Conservation (phyloP, 2,329 filamentous ascomycete genomes). For the Aspergillus quadrilineatus region DNA sequence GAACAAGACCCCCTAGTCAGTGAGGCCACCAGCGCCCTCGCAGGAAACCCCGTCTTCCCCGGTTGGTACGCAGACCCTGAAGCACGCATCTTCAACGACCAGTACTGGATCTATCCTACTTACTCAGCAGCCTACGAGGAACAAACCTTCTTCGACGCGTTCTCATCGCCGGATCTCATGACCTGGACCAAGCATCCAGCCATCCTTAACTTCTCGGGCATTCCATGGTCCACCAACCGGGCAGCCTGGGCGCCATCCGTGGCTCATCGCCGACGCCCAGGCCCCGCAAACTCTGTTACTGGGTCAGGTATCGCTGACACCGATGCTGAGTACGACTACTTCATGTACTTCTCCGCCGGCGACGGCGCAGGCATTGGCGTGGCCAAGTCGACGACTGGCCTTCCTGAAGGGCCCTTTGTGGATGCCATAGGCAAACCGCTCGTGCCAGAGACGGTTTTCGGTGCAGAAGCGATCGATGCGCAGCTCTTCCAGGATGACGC, state of each 20-base stretch:
- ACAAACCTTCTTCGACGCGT: conserved; percentile 54
- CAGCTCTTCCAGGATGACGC: conserved; percentile 48
- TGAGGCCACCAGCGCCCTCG: not conserved
- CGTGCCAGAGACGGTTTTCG: conserved; percentile 46
- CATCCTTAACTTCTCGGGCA: conserved; percentile 42
- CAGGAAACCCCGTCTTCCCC: conserved; percentile 49
- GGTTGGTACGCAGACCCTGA: conserved; percentile 56
- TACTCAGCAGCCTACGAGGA: conserved; percentile 46
- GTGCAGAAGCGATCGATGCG: conserved; percentile 51
- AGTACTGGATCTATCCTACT: conserved; percentile 53
- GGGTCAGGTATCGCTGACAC: not conserved
- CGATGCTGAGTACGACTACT: conserved; percentile 38
- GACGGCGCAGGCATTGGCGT: conserved; percentile 50
- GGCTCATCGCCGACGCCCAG: conserved; percentile 23
- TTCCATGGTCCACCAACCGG: conserved; percentile 46
- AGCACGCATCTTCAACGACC: conserved; percentile 46
- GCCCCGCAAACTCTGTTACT: not conserved
- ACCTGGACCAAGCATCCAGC: conserved; percentile 51
- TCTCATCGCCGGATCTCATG: conserved; percentile 51
- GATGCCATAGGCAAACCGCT: conserved; percentile 46
- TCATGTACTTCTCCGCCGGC: conserved; percentile 53
- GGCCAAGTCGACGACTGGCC: conserved; percentile 32
- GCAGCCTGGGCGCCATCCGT: conserved; percentile 53
- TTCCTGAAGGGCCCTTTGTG: conserved; percentile 42
- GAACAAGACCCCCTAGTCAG: conserved; percentile 1